These are phyloP conservation scores for Podospora pseudopauciseta DNA, from an alignment of 495 filamentous ascomycete genomes.

Conservation along the genomic window DNA sequence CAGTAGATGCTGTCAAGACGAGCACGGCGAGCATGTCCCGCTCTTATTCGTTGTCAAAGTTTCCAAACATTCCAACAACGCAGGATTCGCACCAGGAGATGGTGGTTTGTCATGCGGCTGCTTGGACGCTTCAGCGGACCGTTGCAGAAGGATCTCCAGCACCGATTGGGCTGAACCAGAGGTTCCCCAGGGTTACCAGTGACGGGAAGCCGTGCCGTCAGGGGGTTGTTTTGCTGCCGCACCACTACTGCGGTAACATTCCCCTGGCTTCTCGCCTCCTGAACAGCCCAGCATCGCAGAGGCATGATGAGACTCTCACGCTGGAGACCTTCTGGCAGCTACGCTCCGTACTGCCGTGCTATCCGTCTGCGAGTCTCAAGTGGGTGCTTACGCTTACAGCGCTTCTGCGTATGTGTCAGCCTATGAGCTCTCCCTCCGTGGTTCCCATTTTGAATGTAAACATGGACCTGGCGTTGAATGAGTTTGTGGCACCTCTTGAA, in stretches of 20 bases:
- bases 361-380: neutral
- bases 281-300: conserved; percentile 27
- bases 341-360: neutral
- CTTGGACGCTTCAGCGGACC: conserved; percentile 16
- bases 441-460: conserved; percentile 6
- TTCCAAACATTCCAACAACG: conserved; percentile 24
- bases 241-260: conserved; percentile 18
- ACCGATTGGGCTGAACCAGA: conserved; percentile 18
- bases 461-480: conserved; percentile 1
- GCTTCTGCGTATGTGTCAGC: neutral
- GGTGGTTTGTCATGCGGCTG: conserved; percentile 25
- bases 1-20: conserved; percentile 21
- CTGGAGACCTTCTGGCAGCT: conserved; percentile 4
- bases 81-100: conserved; percentile 10
- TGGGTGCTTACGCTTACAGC: neutral
- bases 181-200: conserved; percentile 21
- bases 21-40: neutral
- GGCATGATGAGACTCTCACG: conserved; percentile 34
- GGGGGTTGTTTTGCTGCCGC: conserved; percentile 19
- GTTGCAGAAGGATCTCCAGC: conserved; percentile 25
- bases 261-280: conserved; percentile 32
- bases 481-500: neutral
- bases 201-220: conserved; percentile 23
- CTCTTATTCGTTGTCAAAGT: conserved; percentile 22
- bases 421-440: neutral